These are phyloP conservation scores for Purpureocillium takamizusanense DNA, from an alignment of 2,329 filamentous ascomycete species.

Conservation along the genomic window DNA sequence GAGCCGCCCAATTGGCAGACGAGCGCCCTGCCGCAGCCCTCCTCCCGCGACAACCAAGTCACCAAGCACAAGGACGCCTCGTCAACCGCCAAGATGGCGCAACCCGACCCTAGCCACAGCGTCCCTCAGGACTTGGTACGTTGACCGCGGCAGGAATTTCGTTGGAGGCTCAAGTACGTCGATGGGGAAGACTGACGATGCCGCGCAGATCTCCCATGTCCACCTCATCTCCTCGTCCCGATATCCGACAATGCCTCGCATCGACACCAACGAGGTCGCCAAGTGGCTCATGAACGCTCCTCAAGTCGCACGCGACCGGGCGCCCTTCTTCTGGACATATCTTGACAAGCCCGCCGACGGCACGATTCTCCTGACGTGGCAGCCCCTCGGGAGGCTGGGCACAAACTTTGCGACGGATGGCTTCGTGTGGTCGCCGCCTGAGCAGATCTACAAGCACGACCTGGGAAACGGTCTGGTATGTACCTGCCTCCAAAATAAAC, in stretches of 20 bases:
- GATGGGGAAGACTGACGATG: conserved; percentile 10
- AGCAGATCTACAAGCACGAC: conserved; percentile 69
- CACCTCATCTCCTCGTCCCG: conserved; percentile 79
- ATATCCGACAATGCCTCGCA: conserved; percentile 63
- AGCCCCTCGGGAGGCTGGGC: conserved; percentile 62
- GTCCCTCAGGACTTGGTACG: conserved; percentile 33
- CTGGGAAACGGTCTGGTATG: conserved; percentile 49
- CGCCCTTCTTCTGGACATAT: conserved; percentile 90
- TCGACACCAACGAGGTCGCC: conserved; percentile 69
- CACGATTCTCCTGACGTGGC: conserved; percentile 79
- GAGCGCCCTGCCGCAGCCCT: no score
- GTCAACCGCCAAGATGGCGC: conserved; percentile 23
- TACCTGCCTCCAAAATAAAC: background rate
- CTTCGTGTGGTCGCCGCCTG: conserved; percentile 79
- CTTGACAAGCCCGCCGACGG: conserved; percentile 76
- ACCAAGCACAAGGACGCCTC: background rate
- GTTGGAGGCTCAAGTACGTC: background rate
- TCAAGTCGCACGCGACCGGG: conserved; percentile 73
- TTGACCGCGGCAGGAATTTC: conserved; percentile 2
- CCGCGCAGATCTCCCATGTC: conserved; percentile 67
- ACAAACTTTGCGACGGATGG: conserved; percentile 83
- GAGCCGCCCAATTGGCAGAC: background rate
- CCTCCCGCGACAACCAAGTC: no score
- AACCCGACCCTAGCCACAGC: conserved; percentile 31
- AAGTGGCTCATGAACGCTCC: conserved; percentile 78